Evolutionary conservation across 2,329 filamentous ascomycete genomes (phyloP), one percentile per base, ranked within the genome.

Genomic region (Hymenoscyphus repandus): DNA sequence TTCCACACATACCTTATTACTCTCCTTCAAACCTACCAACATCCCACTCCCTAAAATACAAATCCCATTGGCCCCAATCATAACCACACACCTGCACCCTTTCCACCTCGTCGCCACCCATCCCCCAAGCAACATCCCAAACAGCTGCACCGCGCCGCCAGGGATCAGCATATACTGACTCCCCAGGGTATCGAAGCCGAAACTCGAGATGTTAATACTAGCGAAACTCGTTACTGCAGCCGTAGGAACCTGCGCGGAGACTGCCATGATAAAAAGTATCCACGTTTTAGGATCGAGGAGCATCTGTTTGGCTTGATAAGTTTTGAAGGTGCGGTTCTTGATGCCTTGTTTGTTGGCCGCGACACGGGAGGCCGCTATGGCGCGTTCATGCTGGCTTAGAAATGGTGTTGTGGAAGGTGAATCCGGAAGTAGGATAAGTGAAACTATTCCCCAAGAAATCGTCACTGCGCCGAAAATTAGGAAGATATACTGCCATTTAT

Each of bases 91-190:
- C 10, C 77, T 70, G 3, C 71, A 66, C 56, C 45, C 48, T 7
- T 74, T 74, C 58, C 66, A 79, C 15, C 66, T 69, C 0, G 72
- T 74, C 58, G 75, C 75, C 20, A 80, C 66, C 48, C 70, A 70
- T 33, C 76, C 76, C 2, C 74, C 75, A 3, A 68, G 56, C 12
- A 80, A 62, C 5, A 79, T 69, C 0, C 75, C 72, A 2, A 77
- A 56, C 56, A 80, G 77, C 49, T 80, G 75, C 1, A 81, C 70
- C 0, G 73, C 76, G 13, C 77, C 77, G 13, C 77, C 77, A 0
- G 78, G 78, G 47, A 82, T 82, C 53, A 80, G 76, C 17, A 82
- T 73, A 51, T 78, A 78, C 54, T 78, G 75, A 0, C 73, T 74
- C 10, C 72, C 70, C 3, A 76, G 64, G 10, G 53, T 44, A 47